These are phyloP conservation scores for Arthrinium phaeospermum DNA, from an alignment of 2,329 filamentous ascomycete species.

Conservation along the genomic window DNA sequence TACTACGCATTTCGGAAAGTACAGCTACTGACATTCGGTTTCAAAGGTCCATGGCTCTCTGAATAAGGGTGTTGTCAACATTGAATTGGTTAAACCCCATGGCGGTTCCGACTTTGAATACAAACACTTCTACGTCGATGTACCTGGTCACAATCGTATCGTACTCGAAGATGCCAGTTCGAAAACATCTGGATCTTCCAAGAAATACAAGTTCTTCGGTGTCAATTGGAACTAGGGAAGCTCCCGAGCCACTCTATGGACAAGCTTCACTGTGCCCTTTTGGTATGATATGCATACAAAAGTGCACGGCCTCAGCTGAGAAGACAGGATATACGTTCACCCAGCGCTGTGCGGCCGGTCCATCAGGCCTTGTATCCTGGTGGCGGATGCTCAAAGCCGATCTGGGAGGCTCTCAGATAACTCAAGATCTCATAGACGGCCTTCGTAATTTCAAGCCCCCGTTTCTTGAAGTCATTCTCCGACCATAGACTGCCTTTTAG, in stretches of 20 bases:
- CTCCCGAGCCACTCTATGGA: neutral
- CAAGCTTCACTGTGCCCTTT: neutral
- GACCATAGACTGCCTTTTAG: conserved; percentile 39
- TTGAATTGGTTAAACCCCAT: conserved; percentile 76
- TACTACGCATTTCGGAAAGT: neutral
- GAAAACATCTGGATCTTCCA: conserved; percentile 41
- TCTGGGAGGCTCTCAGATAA: conserved; percentile 37
- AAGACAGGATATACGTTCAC: neutral
- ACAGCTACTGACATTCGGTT: conserved; percentile 31
- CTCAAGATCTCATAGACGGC: conserved; percentile 45
- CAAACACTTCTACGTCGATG: conserved; percentile 79
- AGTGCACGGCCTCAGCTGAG: neutral
- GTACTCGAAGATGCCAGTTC: conserved; percentile 68
- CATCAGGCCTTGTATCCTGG: conserved; percentile 34
- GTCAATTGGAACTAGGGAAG: conserved; percentile 59
- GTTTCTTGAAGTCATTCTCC: conserved; percentile 40
- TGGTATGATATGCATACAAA: neutral
- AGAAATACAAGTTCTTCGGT: conserved; percentile 63
- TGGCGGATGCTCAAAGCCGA: conserved; percentile 32
- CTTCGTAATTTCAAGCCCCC: conserved; percentile 38
- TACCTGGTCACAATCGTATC: conserved; percentile 71
- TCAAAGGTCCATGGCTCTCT: conserved; percentile 75
- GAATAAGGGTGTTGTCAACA: conserved; percentile 73
- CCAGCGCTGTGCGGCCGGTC: conserved; percentile 28
- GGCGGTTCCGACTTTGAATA: conserved; percentile 76